phyloP scores from a whole-genome alignment of 352 stramenopile genomes.

The Pseudoperonospora humuli region DNA sequence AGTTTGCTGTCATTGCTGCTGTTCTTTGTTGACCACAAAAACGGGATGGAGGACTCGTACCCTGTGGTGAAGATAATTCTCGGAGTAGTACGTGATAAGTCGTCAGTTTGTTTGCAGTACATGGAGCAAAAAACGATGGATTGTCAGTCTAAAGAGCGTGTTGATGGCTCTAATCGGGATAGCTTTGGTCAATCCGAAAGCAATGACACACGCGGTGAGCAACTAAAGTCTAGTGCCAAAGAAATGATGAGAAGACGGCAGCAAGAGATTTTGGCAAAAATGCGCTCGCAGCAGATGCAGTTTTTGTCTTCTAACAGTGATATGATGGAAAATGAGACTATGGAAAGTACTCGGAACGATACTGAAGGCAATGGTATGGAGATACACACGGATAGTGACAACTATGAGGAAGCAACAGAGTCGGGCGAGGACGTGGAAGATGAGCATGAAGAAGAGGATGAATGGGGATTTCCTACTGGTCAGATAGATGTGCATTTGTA shows the following conservation, averaged over 20 bases:
- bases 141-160: not conserved
- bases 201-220: slow-evolving; percentile 1
- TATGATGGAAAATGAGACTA: slow-evolving; percentile 7
- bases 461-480: slow-evolving; percentile 76
- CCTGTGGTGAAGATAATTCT: slow-evolving; percentile 22
- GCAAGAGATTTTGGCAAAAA: slow-evolving; percentile 59
- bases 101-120: slow-evolving; percentile 12
- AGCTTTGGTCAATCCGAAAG: slow-evolving; percentile 1
- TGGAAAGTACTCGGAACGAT: slow-evolving; percentile 1
- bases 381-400: slow-evolving; percentile 13
- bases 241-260: slow-evolving; percentile 57
- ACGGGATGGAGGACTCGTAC: slow-evolving; percentile 19
- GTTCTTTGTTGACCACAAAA: slow-evolving; percentile 12
- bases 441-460: slow-evolving; percentile 58
- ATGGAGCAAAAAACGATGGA: slow-evolving; percentile 14
- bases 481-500: slow-evolving; percentile 62
- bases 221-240: slow-evolving; percentile 32
- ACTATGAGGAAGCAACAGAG: slow-evolving; percentile 24
- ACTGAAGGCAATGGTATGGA: slow-evolving; percentile 2
- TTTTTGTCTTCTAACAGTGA: slow-evolving; percentile 51
- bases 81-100: slow-evolving; percentile 18
- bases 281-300: slow-evolving; percentile 66
- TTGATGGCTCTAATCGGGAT: not conserved
- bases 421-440: slow-evolving; percentile 34
- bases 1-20: slow-evolving; percentile 27